Conservation (phyloP, 2,329 filamentous ascomycete genomes). For the Periconia macrospinosa region DNA sequence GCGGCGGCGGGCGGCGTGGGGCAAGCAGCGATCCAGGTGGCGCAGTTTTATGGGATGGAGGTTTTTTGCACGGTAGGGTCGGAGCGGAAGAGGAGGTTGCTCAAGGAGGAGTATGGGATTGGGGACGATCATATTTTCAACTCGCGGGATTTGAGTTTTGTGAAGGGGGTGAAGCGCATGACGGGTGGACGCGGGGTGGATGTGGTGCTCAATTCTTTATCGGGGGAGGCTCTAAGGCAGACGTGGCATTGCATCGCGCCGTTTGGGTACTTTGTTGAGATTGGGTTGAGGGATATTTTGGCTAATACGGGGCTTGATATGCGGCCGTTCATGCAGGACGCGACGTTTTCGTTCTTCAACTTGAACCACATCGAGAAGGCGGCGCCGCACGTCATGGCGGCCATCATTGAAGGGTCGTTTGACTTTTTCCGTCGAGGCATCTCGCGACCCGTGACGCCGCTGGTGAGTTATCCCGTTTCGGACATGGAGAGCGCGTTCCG, state of each 20-base stretch:
- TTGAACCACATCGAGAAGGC: neutral
- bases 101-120: slow-evolving; percentile 14
- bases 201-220: slow-evolving; percentile 29
- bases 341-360: neutral
- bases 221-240: slow-evolving; percentile 16
- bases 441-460: neutral
- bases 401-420: neutral
- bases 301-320: slow-evolving; percentile 7
- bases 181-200: slow-evolving; percentile 33
- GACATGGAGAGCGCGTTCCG: neutral
- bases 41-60: slow-evolving; percentile 12
- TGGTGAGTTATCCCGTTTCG: neutral
- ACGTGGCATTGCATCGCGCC: slow-evolving; percentile 41
- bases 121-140: slow-evolving; percentile 28
- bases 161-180: slow-evolving; percentile 14
- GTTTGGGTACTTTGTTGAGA: slow-evolving; percentile 17
- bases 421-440: neutral
- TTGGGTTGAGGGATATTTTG: slow-evolving; percentile 15
- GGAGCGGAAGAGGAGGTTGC: slow-evolving; percentile 11
- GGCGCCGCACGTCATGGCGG: neutral
- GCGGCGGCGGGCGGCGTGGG: slow-evolving; percentile 23
- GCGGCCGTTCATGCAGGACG: neutral
- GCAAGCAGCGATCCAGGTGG: slow-evolving; percentile 20
- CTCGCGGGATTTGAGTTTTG: slow-evolving; percentile 24
- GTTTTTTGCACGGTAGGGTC: slow-evolving; percentile 21